Evolutionary conservation across 2,329 filamentous ascomycete genomes (phyloP).

Genomic region (Amauroascus verrucosus): DNA sequence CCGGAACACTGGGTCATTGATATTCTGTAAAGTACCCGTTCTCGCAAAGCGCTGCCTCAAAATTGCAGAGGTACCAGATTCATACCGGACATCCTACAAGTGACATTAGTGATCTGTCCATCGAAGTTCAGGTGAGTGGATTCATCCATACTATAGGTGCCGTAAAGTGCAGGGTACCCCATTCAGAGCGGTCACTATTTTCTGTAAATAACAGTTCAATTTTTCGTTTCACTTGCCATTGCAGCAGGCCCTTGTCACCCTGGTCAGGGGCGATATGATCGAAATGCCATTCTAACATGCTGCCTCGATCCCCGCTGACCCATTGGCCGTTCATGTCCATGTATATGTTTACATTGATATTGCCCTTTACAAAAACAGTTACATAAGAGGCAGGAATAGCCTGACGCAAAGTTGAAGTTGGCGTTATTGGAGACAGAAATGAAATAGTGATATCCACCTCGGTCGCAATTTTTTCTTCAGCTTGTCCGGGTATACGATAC

Average conservation of each 20-base stretch:
- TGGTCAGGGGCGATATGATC: constrained; percentile 35
- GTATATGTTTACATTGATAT: constrained; percentile 52
- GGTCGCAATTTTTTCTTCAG: constrained; percentile 24
- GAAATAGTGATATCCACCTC: constrained; percentile 44
- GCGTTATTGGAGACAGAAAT: constrained; percentile 67
- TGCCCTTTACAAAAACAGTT: constrained; percentile 58
- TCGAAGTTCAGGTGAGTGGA: constrained; percentile 3
- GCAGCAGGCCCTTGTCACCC: constrained; percentile 33
- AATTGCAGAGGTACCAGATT: constrained; percentile 57
- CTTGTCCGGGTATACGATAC: constrained; percentile 45
- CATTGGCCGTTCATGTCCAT: constrained; percentile 65
- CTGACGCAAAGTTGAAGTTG: constrained; percentile 68
- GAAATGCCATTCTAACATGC: constrained; percentile 60
- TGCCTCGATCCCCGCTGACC: constrained; percentile 65
- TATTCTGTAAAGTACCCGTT: constrained; percentile 55
- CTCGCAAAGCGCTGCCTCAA: constrained; percentile 61
- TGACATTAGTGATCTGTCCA: not conserved
- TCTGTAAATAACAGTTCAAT: constrained; percentile 64
- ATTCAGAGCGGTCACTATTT: constrained; percentile 63
- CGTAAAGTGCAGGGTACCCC: constrained; percentile 71
- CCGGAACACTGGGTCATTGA: constrained; percentile 56
- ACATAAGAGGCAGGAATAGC: constrained; percentile 74
- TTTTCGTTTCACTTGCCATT: constrained; percentile 35
- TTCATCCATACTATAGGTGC: constrained; percentile 45
- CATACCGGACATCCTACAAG: constrained; percentile 47